Conservation (phyloP, 768 basidiomycete species). For the Gautieria morchelliformis region DNA sequence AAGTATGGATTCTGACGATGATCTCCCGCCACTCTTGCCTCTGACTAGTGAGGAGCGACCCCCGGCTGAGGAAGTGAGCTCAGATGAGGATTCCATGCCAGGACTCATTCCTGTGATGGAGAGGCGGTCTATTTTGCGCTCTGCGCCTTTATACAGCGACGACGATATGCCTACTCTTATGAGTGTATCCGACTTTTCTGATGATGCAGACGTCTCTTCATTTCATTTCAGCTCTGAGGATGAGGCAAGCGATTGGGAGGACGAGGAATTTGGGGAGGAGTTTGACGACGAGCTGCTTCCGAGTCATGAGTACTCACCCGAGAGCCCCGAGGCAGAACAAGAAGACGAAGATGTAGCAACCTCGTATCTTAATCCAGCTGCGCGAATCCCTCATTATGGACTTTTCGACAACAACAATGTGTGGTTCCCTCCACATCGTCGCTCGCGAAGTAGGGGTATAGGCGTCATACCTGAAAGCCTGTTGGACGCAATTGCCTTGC, state of each 20-base stretch:
- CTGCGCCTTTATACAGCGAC: neutral
- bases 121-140: no score
- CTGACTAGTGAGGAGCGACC: neutral
- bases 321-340: slow-evolving; percentile 44
- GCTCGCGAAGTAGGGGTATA: slow-evolving; percentile 1
- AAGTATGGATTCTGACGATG: slow-evolving; percentile 1
- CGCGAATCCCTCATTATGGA: slow-evolving; percentile 15
- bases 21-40: neutral
- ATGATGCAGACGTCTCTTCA: neutral
- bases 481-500: neutral
- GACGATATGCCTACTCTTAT: neutral
- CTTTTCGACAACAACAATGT: slow-evolving; percentile 11
- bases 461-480: neutral
- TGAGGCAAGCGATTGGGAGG: neutral
- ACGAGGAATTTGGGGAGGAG: neutral
- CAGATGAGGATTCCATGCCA: neutral
- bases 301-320: neutral
- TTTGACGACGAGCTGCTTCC: slow-evolving; percentile 16
- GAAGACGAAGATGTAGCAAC: no score
- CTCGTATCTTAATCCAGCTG: neutral
- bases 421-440: slow-evolving; percentile 15
- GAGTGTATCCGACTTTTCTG: neutral
- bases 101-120: neutral
- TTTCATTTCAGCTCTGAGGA: neutral
- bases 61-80: neutral